Percentiles rank a stretch among this genome's conserved stretches.
Conservation (phyloP, 2,329 filamentous ascomycete genomes). For the Alternaria arbusti region DNA sequence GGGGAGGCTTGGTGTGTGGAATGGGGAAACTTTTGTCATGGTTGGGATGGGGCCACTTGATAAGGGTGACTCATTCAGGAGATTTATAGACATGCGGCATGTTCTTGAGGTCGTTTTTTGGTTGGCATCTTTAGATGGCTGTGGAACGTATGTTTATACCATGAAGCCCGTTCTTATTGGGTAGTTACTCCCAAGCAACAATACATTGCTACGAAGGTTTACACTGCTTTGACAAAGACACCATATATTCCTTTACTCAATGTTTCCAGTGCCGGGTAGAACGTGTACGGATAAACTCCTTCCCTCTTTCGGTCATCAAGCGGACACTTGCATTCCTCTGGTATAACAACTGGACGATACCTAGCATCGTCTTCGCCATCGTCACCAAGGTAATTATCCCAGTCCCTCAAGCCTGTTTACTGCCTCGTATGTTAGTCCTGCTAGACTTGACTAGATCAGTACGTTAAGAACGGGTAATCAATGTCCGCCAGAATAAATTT, state of each 20-base stretch:
- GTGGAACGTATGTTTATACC: accelerated
- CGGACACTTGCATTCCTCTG: no score
- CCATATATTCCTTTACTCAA: background rate
- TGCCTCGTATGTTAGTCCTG: background rate
- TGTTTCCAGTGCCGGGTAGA: background rate
- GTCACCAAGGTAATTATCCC: background rate
- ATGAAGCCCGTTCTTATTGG: background rate
- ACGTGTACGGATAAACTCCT: no score
- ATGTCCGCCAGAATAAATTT: background rate
- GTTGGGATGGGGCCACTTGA: no score
- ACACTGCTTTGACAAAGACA: background rate
- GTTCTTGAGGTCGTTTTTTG: no score
- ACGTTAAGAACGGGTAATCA: background rate
- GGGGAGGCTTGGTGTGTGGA: background rate
- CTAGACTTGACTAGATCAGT: background rate
- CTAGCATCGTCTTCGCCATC: background rate
- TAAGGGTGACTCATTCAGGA: no score
- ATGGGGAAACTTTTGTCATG: background rate
- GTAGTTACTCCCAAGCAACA: background rate
- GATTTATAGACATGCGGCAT: no score
- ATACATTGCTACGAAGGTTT: background rate
- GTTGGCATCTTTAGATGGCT: background rate
- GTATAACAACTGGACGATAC: no score
- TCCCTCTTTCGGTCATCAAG: no score
- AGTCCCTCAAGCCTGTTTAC: background rate